Evolutionary conservation across 495 filamentous ascomycete genomes (phyloP).

Genomic region (Penicillium simplicissimum): DNA sequence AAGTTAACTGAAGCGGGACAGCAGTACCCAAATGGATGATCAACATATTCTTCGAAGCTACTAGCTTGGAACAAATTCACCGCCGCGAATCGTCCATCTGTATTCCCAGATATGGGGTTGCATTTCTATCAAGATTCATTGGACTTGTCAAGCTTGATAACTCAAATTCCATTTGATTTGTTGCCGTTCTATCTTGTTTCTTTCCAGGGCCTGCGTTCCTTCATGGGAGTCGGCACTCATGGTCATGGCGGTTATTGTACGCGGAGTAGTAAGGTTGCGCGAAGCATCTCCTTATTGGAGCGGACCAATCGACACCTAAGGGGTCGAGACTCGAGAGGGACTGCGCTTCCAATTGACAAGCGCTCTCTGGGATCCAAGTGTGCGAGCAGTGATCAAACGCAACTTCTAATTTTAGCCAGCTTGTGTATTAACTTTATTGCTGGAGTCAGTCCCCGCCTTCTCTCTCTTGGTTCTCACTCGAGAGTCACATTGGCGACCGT

Average conservation of each 20-base stretch:
- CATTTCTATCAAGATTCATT: background rate
- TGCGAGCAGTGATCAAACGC: background rate
- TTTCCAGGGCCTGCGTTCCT: background rate
- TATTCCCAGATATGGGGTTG: background rate
- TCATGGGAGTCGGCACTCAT: background rate
- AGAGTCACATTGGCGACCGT: background rate
- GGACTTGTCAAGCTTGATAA: background rate
- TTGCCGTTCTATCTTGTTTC: background rate
- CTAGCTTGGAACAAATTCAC: too few relatives aligned
- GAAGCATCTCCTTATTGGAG: background rate
- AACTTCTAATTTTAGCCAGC: background rate
- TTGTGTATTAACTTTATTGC: background rate
- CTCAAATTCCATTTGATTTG: background rate
- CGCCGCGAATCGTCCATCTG: too few relatives aligned
- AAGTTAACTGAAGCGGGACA: too few relatives aligned
- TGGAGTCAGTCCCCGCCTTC: background rate
- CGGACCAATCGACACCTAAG: background rate
- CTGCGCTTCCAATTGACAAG: background rate
- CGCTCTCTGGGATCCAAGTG: background rate
- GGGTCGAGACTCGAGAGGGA: too few relatives aligned
- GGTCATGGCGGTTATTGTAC: background rate
- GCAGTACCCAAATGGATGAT: too few relatives aligned
- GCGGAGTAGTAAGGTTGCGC: background rate
- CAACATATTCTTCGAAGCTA: too few relatives aligned
- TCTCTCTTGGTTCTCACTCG: background rate